These are phyloP conservation scores for Candida schatavii DNA, from an alignment of 805 yeast species.

Conservation along the genomic window DNA sequence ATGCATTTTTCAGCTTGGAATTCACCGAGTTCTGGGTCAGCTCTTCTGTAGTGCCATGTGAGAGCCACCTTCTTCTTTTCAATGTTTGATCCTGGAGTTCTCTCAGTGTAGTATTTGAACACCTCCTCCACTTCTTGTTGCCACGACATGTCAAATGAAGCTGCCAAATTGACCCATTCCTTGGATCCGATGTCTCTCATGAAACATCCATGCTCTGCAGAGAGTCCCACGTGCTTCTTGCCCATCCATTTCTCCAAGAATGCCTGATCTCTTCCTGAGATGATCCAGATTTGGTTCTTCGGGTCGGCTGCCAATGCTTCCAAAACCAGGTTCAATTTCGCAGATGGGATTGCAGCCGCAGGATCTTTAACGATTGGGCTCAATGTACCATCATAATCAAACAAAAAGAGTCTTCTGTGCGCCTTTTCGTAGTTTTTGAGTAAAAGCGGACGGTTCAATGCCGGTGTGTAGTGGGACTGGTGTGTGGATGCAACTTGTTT, in stretches of 20 bases:
- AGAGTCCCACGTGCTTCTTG: constrained; percentile 65
- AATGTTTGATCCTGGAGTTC: constrained; percentile 85
- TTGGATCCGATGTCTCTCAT: constrained; percentile 65
- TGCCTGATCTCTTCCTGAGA: constrained; percentile 90
- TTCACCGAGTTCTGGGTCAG: constrained; percentile 90
- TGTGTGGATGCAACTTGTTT: constrained; percentile 37
- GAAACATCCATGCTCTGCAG: constrained; percentile 98
- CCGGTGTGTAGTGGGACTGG: constrained; percentile 58
- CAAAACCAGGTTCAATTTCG: constrained; percentile 59
- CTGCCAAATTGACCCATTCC: constrained; percentile 84
- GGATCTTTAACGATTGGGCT: constrained; percentile 97
- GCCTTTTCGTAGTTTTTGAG: constrained; percentile 59
- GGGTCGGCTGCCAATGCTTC: constrained; percentile 68
- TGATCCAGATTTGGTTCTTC: constrained; percentile 86
- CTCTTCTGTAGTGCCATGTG: constrained; percentile 96
- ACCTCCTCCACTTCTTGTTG: constrained; percentile 75
- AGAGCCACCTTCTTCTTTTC: constrained; percentile 91
- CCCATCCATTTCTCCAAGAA: constrained; percentile 91
- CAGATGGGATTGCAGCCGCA: constrained; percentile 95
- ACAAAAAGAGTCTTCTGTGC: constrained; percentile 70
- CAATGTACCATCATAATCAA: constrained; percentile 96
- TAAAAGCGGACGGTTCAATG: constrained; percentile 69
- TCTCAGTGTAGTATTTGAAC: constrained; percentile 72
- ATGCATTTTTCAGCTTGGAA: constrained; percentile 79
- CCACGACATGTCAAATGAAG: constrained; percentile 89